Percentiles rank a stretch among this genome's conserved stretches.
Evolutionary conservation across 257 asterid species (phyloP).

Genomic region (Solanum clarkiae): DNA sequence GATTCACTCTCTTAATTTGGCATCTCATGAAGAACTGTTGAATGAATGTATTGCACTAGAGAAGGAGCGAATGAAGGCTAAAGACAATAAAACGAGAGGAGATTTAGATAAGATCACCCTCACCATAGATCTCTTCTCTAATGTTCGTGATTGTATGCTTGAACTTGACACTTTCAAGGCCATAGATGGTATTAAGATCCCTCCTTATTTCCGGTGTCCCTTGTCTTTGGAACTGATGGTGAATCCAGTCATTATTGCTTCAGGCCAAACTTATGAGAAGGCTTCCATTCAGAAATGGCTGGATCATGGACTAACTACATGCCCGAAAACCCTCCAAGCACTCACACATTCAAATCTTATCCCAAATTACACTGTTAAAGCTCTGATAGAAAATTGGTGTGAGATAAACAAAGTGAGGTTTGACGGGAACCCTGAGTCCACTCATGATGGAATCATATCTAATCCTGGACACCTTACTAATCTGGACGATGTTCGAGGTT

Average conservation of each 20-base stretch:
- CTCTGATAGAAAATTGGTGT: constrained; percentile 64
- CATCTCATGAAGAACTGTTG: constrained; percentile 50
- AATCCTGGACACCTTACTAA: constrained; percentile 3
- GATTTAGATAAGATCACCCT: constrained; percentile 26
- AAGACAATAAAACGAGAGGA: constrained; percentile 18
- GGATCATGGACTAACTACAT: constrained; percentile 55
- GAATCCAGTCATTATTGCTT: constrained; percentile 89
- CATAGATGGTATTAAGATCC: constrained; percentile 41
- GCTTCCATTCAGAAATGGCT: constrained; percentile 74
- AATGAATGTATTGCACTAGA: constrained; percentile 67
- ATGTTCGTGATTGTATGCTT: constrained; percentile 36
- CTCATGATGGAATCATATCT: constrained; percentile 1
- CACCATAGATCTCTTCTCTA: constrained; percentile 36
- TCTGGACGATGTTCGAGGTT: constrained; percentile 11
- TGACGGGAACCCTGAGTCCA: constrained; percentile 8
- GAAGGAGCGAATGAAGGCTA: constrained; percentile 59
- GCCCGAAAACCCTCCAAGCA: constrained; percentile 53
- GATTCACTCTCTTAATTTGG: constrained; percentile 39
- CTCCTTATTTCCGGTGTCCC: constrained; percentile 66
- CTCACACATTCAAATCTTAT: constrained; percentile 57
- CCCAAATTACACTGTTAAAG: constrained; percentile 72
- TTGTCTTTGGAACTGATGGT: constrained; percentile 69
- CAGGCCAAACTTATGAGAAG: constrained; percentile 88
- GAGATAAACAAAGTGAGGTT: constrained; percentile 37
- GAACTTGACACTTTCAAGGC: constrained; percentile 33